Conservation (phyloP, 805 yeast genomes). For the Candida andamanensis region DNA sequence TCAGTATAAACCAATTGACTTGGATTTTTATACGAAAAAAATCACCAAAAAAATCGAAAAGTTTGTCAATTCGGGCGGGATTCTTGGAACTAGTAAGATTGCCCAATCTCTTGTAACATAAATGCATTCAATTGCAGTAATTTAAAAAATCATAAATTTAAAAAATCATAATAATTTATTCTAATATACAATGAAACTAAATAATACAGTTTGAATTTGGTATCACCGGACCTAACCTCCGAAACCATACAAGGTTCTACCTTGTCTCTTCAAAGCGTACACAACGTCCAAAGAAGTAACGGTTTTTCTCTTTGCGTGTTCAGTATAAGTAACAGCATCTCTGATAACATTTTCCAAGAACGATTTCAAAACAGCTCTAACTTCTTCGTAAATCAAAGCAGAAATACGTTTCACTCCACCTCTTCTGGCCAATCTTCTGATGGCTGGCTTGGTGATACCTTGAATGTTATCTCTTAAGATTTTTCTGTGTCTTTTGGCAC, state of each 20-base stretch:
- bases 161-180: too few relatives aligned
- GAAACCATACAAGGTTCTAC: constrained; percentile 99
- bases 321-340: constrained; percentile 98
- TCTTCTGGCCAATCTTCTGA: constrained; percentile 99
- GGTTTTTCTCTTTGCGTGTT: constrained; percentile 99
- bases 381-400: constrained; percentile 96
- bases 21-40: constrained; percentile 20
- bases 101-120: neutral
- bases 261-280: constrained; percentile 99
- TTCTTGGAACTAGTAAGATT: constrained; percentile 14
- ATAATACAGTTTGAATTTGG: constrained; percentile 13
- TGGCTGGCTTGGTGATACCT: constrained; percentile 99
- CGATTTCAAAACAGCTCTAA: constrained; percentile 90
- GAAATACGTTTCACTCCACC: constrained; percentile 99
- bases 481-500: constrained; percentile 99
- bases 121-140: neutral
- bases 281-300: constrained; percentile 97
- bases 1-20: constrained; percentile 16
- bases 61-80: constrained; percentile 18
- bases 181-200: constrained; percentile 25
- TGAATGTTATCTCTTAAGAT: constrained; percentile 97
- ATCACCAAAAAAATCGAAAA: constrained; percentile 17
- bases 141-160: too few relatives aligned
- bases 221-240: constrained; percentile 64
- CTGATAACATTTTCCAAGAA: constrained; percentile 95